Evolutionary conservation across 805 yeast species (phyloP), one percentile per base, ranked within the genome.

Genomic region (Candida cerambycidarum): DNA sequence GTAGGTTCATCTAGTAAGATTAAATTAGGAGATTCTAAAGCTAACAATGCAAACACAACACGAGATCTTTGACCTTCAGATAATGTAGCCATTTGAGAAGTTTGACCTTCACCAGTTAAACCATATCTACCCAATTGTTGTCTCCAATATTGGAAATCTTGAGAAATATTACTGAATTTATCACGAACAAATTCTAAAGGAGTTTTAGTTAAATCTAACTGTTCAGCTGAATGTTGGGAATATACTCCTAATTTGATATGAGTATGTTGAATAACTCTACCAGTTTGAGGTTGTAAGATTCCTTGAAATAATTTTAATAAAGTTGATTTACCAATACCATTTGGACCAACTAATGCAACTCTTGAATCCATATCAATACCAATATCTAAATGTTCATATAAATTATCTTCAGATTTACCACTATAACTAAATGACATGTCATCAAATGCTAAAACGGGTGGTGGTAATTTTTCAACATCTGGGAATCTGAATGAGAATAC

Each of bases 281-380:
- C 99, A 52, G 79, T 71, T 69, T 92, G 96, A 42, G 97, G 88
- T 55, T 76, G 80, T 61, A 92, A 78, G 56, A 80, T 83, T 70
- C 99, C 99, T 57, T 97, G 95, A 96, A 93, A 92, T 61, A 93
- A 78, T 69, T 93, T 93, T 65, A 93, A 82, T 62, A 92, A 73
- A 14, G 99, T 92, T 40, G 97, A 90, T 71, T 92, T 92, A 75
- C 99, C 99, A 57, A 92, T 92, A 87, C 99, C 99, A 68, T 92
- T 92, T 63, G 98, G 98, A 32, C 99, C 99, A 48, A 92, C 98
- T 39, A 92, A 78, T 32, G 99, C 98, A 62, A 92, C 83, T 75
- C 99, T 85, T 31, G 97, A 90, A 72, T 93, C 99, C 98, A 93
- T 93, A 76, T 93, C 99, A 46, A 93, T 90, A 84, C 99, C 99